Percentiles rank a stretch among this genome's conserved stretches.
These are phyloP conservation scores for Cordia subcordata DNA, from an alignment of 257 asterid genomes.

Conservation along the genomic window DNA sequence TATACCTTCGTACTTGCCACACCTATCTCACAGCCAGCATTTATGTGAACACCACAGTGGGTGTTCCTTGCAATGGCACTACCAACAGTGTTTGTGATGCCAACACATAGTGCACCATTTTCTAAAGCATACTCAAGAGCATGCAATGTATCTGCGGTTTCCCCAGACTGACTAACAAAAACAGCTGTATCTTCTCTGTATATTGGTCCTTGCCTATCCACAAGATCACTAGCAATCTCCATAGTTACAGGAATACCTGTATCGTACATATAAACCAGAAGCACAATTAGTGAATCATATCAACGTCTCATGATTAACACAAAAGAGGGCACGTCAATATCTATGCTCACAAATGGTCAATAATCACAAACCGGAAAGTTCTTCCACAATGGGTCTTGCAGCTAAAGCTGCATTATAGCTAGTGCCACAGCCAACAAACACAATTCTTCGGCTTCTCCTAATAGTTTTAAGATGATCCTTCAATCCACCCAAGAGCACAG, in stretches of 20 bases:
- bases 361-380: conserved; percentile 73
- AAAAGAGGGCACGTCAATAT: not conserved
- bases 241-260: conserved; percentile 89
- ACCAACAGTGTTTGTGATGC: conserved; percentile 95
- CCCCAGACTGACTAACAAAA: conserved; percentile 97
- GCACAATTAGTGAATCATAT: not conserved
- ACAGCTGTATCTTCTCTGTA: conserved; percentile 95
- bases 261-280: not conserved
- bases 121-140: conserved; percentile 92
- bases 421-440: conserved; percentile 95
- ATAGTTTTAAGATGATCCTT: conserved; percentile 93
- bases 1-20: conserved; percentile 96
- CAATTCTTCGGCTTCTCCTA: conserved; percentile 92
- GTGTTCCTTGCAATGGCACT: conserved; percentile 98
- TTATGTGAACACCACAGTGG: conserved; percentile 93
- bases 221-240: conserved; percentile 98
- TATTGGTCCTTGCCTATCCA: conserved; percentile 96
- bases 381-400: conserved; percentile 88
- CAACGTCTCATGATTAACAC: not conserved
- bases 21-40: conserved; percentile 99
- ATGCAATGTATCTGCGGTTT: conserved; percentile 93
- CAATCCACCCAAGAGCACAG: conserved; percentile 92
- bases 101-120: conserved; percentile 94
- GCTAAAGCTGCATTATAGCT: conserved; percentile 99
- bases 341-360: not conserved